A percentile compares a stretch with the other conserved stretches of the same genome.
Evolutionary conservation across 352 stramenopile genomes (phyloP).

Genomic region (Globisporangium irregulare): DNA sequence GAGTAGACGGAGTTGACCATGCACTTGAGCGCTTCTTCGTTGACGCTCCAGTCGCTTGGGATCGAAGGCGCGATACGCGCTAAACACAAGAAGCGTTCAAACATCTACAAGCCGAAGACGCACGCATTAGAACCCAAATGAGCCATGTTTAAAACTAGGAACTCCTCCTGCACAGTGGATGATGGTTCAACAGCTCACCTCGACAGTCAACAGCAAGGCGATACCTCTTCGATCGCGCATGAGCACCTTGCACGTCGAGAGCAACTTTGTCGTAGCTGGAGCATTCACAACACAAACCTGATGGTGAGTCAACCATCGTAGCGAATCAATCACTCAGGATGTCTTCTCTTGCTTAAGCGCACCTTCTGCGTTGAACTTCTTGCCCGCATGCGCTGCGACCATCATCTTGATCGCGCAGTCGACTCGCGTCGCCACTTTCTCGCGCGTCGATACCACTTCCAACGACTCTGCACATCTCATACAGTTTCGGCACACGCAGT

Average conservation of each 20-base stretch:
- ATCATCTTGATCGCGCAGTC: constrained; percentile 12
- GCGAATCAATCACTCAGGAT: not conserved
- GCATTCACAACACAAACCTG: not conserved
- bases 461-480: constrained; percentile 15
- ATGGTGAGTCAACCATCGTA: not conserved
- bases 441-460: constrained; percentile 17
- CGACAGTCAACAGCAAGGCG: constrained; percentile 38
- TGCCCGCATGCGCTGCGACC: constrained; percentile 7
- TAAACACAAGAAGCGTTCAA: constrained; percentile 34
- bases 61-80: constrained; percentile 15
- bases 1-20: constrained; percentile 66
- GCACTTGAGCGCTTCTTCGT: constrained; percentile 66
- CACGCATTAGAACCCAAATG: not conserved
- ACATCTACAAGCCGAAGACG: constrained; percentile 19
- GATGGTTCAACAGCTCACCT: constrained; percentile 22
- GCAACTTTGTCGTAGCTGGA: constrained; percentile 22
- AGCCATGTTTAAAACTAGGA: not conserved
- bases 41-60: constrained; percentile 19
- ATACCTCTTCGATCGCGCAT: constrained; percentile 71
- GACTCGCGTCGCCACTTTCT: constrained; percentile 20
- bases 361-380: constrained; percentile 24
- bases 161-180: not conserved
- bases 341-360: not conserved
- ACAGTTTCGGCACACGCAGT: not conserved
- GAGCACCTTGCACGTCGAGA: constrained; percentile 48